phyloP scores from a whole-genome alignment of 2,329 filamentous ascomycete genomes.

The Ceratocystis lukuohia region DNA sequence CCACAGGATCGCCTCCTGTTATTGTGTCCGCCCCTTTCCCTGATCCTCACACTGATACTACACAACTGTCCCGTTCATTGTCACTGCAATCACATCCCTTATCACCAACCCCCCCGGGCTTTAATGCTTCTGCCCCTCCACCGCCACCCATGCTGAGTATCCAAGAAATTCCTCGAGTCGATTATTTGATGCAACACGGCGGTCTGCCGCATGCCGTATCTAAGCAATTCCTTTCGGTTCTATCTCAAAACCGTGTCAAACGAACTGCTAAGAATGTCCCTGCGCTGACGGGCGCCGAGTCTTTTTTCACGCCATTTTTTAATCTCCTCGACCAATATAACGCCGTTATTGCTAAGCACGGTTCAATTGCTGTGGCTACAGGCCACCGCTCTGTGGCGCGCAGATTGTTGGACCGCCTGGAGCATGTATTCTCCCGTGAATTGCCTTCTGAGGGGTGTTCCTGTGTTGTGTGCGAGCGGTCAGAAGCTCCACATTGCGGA shows the following conservation, averaged over 20 bases:
- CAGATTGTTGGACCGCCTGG: slow-evolving; percentile 73
- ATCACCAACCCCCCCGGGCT: slow-evolving; percentile 28
- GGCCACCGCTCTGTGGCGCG: slow-evolving; percentile 92
- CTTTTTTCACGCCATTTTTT: slow-evolving; percentile 71
- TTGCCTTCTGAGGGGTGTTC: slow-evolving; percentile 74
- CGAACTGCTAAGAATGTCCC: slow-evolving; percentile 47
- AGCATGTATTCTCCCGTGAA: slow-evolving; percentile 88
- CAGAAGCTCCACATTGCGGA: slow-evolving; percentile 50
- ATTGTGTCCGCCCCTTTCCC: not conserved
- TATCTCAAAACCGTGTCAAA: slow-evolving; percentile 38
- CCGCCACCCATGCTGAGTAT: slow-evolving; percentile 62
- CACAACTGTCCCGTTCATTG: slow-evolving; percentile 23
- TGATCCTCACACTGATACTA: slow-evolving; percentile 8
- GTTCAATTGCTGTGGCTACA: slow-evolving; percentile 86
- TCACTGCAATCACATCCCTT: not conserved
- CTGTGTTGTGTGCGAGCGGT: slow-evolving; percentile 67
- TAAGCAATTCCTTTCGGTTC: slow-evolving; percentile 55
- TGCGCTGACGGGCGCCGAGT: slow-evolving; percentile 53
- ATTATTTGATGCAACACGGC: slow-evolving; percentile 83
- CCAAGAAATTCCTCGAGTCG: slow-evolving; percentile 65
- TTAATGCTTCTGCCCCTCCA: slow-evolving; percentile 46
- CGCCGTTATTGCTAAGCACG: slow-evolving; percentile 65
- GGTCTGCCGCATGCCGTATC: slow-evolving; percentile 61
- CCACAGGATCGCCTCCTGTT: slow-evolving; percentile 29
- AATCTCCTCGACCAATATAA: slow-evolving; percentile 76